phyloP scores from a whole-genome alignment of 441 rosid species.

The Populus hybrid region DNA sequence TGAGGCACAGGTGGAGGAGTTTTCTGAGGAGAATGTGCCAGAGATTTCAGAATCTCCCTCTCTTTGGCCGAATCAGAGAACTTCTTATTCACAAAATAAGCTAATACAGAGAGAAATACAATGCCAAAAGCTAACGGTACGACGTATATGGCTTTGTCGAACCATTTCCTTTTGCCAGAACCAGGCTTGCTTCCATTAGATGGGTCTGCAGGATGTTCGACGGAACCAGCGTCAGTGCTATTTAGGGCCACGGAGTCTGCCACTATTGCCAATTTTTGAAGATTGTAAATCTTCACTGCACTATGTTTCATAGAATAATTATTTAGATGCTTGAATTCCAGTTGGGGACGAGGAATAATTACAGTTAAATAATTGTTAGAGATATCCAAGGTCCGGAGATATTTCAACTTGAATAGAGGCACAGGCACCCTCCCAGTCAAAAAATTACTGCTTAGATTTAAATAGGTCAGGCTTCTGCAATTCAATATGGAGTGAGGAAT shows the following conservation, averaged over 20 bases:
- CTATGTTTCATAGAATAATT: conserved; percentile 4
- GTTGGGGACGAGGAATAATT: not conserved
- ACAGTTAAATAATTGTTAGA: conserved; percentile 29
- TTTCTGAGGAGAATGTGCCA: conserved; percentile 25
- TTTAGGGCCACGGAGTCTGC: not conserved
- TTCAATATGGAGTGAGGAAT: conserved; percentile 34
- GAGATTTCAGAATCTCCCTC: conserved; percentile 26
- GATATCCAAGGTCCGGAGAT: conserved; percentile 32
- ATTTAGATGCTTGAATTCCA: not conserved
- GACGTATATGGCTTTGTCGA: not conserved
- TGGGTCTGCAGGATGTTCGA: not conserved
- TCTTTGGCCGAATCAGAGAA: conserved; percentile 22
- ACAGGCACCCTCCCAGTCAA: conserved; percentile 34
- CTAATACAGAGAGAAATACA: conserved; percentile 9
- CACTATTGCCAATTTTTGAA: not conserved
- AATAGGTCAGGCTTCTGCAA: conserved; percentile 27
- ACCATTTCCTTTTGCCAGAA: not conserved
- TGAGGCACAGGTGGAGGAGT: conserved; percentile 9
- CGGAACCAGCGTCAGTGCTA: not conserved
- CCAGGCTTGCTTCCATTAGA: not conserved
- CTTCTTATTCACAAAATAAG: conserved; percentile 22
- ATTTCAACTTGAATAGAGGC: conserved; percentile 30
- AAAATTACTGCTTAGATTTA: conserved; percentile 37
- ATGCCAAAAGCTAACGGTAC: conserved; percentile 24
- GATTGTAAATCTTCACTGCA: not conserved